These are phyloP conservation scores for Xylaria sp. DNA, from an alignment of 2,329 filamentous ascomycete species.

Conservation along the genomic window DNA sequence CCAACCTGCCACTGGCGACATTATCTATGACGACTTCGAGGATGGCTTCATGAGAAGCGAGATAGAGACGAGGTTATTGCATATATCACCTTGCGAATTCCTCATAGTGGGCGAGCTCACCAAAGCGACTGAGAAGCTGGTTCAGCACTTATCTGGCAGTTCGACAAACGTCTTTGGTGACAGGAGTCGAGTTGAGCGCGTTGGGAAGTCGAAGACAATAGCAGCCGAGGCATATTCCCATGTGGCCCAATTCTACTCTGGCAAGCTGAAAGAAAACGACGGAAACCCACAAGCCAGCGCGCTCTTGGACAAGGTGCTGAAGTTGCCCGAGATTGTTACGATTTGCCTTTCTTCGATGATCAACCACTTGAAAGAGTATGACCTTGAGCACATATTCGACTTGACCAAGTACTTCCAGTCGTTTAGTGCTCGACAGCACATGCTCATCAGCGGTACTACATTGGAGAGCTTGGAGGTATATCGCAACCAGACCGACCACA, in stretches of 20 bases:
- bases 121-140: slow-evolving; percentile 84
- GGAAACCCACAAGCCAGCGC: slow-evolving; percentile 53
- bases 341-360: slow-evolving; percentile 97
- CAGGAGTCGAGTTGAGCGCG: slow-evolving; percentile 75
- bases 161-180: slow-evolving; percentile 92
- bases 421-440: slow-evolving; percentile 89
- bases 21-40: slow-evolving; percentile 93
- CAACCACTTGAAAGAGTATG: slow-evolving; percentile 83
- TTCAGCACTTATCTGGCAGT: slow-evolving; percentile 82
- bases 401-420: slow-evolving; percentile 96
- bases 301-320: slow-evolving; percentile 79
- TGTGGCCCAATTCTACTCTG: slow-evolving; percentile 88
- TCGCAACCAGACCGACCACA: slow-evolving; percentile 84
- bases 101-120: slow-evolving; percentile 87
- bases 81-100: slow-evolving; percentile 94
- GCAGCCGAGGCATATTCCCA: slow-evolving; percentile 81
- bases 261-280: slow-evolving; percentile 63
- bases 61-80: slow-evolving; percentile 88
- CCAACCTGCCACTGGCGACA: slow-evolving; percentile 90
- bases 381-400: slow-evolving; percentile 90
- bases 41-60: slow-evolving; percentile 97
- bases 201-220: slow-evolving; percentile 71
- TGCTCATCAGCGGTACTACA: slow-evolving; percentile 93
- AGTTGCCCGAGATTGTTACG: slow-evolving; percentile 77
- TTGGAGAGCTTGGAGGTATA: slow-evolving; percentile 93